Conservation (phyloP, 2,329 filamentous ascomycete genomes). For the Epicoccum nigrum region DNA sequence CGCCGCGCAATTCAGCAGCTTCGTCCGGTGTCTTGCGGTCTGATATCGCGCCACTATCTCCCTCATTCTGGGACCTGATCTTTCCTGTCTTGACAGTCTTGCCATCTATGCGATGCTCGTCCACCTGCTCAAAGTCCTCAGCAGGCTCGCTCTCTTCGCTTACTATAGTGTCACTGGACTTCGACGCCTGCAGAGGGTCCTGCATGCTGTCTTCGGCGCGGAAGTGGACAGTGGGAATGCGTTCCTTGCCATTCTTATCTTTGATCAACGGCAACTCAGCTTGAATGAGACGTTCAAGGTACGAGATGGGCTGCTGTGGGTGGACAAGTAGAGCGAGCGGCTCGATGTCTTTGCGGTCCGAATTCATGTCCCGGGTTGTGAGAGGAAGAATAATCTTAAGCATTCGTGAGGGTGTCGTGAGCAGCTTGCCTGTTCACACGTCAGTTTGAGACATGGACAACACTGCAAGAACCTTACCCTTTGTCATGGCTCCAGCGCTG, state of each 20-base stretch:
- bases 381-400: conserved; percentile 82
- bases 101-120: conserved; percentile 59
- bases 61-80: conserved; percentile 25
- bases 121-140: conserved; percentile 53
- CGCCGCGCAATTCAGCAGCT: conserved; percentile 51
- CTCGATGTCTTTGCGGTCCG: conserved; percentile 73
- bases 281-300: conserved; percentile 87
- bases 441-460: conserved; percentile 9
- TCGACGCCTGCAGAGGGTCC: conserved; percentile 53
- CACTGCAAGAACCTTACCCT: conserved; percentile 54
- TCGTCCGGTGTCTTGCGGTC: conserved; percentile 38
- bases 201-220: conserved; percentile 76
- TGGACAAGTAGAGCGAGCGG: conserved; percentile 85
- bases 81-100: conserved; percentile 55
- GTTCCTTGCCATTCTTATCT: conserved; percentile 66
- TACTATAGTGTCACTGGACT: conserved; percentile 34
- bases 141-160: conserved; percentile 39
- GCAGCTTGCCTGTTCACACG: conserved; percentile 66
- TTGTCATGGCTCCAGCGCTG: conserved; percentile 66
- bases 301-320: conserved; percentile 88
- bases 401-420: conserved; percentile 80
- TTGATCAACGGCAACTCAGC: conserved; percentile 77
- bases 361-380: conserved; percentile 64
- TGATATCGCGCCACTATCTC: background rate
- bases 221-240: conserved; percentile 77